phyloP scores from a whole-genome alignment of 148 eudicot genomes.

The Fallopia convolvulus region DNA sequence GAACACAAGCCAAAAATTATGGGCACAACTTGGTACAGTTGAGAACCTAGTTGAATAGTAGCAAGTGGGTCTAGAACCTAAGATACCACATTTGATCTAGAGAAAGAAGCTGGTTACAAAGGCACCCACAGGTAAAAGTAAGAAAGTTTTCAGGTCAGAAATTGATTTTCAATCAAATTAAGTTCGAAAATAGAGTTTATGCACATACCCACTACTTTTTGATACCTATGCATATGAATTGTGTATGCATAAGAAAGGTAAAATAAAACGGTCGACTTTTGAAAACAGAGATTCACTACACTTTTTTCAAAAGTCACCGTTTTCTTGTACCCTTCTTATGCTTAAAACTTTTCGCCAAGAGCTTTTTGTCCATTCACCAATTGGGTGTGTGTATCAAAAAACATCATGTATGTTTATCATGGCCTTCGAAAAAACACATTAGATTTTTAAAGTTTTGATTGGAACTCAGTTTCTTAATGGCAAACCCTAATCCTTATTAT shows the following conservation, averaged over 20 bases:
- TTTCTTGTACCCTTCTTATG: too few relatives aligned
- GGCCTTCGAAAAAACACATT: not conserved
- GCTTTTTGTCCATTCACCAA: too few relatives aligned
- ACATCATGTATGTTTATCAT: too few relatives aligned
- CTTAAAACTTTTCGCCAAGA: too few relatives aligned
- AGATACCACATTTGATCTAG: not conserved
- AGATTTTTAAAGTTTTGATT: not conserved
- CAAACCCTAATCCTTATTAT: not conserved
- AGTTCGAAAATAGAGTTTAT: not conserved
- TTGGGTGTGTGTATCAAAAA: too few relatives aligned
- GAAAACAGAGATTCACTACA: too few relatives aligned
- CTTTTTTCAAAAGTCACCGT: too few relatives aligned
- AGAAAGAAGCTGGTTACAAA: conserved; percentile 10
- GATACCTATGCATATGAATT: too few relatives aligned
- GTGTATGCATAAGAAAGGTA: too few relatives aligned
- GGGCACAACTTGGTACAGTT: not conserved
- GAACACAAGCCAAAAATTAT: not conserved
- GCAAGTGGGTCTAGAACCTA: conserved; percentile 3
- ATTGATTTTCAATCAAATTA: not conserved
- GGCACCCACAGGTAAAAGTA: not conserved
- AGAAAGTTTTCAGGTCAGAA: not conserved
- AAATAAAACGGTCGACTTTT: too few relatives aligned
- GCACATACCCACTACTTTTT: too few relatives aligned
- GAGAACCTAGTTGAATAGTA: not conserved
- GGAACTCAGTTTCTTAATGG: not conserved